Percentiles rank a stretch among this genome's conserved stretches.
Conservation (phyloP, 2,329 filamentous ascomycete genomes). For the Thielaviopsis punctulata region DNA sequence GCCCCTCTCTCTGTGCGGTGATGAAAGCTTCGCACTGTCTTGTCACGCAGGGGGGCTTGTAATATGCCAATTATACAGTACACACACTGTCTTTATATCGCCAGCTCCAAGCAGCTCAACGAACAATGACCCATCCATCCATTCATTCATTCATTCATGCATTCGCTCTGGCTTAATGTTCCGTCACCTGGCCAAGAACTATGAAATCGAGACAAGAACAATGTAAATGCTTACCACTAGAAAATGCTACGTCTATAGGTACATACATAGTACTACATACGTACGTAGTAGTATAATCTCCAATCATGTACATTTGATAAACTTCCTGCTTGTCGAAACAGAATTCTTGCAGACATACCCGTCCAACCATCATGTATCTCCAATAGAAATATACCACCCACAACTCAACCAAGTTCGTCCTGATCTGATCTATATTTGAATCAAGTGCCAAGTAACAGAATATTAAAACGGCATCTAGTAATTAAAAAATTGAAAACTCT, state of each 20-base stretch:
- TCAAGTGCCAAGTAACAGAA: slow-evolving; percentile 9
- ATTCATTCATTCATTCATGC: not conserved
- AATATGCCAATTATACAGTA: not conserved
- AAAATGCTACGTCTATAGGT: too few relatives aligned
- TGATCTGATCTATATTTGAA: not conserved
- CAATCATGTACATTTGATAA: too few relatives aligned
- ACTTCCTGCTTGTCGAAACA: too few relatives aligned
- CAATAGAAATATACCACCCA: not conserved
- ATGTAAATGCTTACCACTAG: too few relatives aligned
- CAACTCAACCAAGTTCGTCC: not conserved
- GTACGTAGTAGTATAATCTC: too few relatives aligned
- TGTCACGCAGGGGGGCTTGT: not conserved
- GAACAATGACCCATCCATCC: not conserved
- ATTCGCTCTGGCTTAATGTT: too few relatives aligned
- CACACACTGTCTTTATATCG: not conserved
- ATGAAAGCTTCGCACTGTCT: not conserved
- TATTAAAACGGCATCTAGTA: slow-evolving; percentile 6
- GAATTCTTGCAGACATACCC: too few relatives aligned
- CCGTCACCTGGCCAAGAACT: too few relatives aligned
- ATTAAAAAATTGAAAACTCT: slow-evolving; percentile 1
- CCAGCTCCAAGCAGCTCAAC: too few relatives aligned
- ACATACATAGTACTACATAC: too few relatives aligned
- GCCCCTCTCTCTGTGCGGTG: not conserved
- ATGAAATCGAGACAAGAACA: too few relatives aligned
- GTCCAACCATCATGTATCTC: too few relatives aligned